phyloP scores from a whole-genome alignment of 176 grass and related monocot species.

The Urochloa ruziziensis region DNA sequence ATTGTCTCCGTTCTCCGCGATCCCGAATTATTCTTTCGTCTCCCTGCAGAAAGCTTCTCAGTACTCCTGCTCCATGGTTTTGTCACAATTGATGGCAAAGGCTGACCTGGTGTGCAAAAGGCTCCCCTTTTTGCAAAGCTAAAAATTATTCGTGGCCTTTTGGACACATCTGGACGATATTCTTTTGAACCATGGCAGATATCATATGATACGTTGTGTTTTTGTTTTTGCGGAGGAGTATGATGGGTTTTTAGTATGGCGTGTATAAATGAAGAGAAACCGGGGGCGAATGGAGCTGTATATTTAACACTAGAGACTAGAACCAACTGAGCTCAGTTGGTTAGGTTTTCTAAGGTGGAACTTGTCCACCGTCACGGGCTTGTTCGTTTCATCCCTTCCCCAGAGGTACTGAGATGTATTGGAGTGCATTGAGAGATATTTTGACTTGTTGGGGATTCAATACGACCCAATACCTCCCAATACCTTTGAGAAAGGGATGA shows the following conservation, averaged over 20 bases:
- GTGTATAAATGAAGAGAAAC: neutral
- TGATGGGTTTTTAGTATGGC: neutral
- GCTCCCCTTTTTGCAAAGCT: constrained; percentile 35
- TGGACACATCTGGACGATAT: constrained; percentile 29
- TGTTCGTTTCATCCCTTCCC: no score
- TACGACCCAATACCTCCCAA: no score
- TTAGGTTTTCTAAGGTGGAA: no score
- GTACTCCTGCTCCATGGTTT: neutral
- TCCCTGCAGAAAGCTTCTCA: constrained; percentile 17
- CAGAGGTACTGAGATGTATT: no score
- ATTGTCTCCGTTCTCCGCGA: neutral
- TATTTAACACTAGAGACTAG: no score
- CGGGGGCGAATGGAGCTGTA: no score
- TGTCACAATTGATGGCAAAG: constrained; percentile 34
- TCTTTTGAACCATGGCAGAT: constrained; percentile 12
- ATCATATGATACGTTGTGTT: neutral
- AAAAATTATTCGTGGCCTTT: constrained; percentile 43
- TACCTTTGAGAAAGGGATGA: no score
- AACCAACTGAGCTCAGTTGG: no score
- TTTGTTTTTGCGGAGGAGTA: neutral
- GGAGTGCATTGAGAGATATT: no score
- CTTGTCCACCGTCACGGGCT: no score
- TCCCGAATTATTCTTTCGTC: neutral
- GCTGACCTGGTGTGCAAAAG: constrained; percentile 36
- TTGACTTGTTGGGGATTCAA: no score